phyloP scores from a whole-genome alignment of 345 rosid genomes.

The Eucalyptus pumila region DNA sequence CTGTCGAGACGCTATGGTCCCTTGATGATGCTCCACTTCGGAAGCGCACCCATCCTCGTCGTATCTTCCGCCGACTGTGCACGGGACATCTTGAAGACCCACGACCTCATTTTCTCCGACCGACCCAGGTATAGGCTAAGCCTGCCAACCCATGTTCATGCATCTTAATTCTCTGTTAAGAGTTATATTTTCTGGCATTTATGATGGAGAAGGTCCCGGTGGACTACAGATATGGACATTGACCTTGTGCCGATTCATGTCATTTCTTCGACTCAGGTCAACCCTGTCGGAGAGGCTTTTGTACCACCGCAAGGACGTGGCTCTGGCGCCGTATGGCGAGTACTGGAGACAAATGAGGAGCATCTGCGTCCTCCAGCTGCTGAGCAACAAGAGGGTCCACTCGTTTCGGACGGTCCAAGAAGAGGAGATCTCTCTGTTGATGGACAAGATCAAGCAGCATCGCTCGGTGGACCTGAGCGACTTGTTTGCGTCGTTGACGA shows the following conservation, averaged over 20 bases:
- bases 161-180: neutral
- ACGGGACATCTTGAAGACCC: constrained; percentile 36
- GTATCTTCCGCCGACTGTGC: constrained; percentile 46
- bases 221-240: neutral
- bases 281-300: constrained; percentile 4
- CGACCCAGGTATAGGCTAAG: constrained; percentile 12
- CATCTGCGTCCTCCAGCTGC: constrained; percentile 26
- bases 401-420: constrained; percentile 19
- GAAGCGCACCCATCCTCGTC: constrained; percentile 25
- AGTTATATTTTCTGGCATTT: neutral
- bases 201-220: neutral
- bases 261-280: neutral
- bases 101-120: constrained; percentile 34
- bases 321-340: constrained; percentile 43
- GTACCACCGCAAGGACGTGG: constrained; percentile 16
- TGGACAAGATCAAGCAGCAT: constrained; percentile 6
- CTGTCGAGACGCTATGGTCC: constrained; percentile 36
- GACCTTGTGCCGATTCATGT: neutral
- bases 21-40: constrained; percentile 45
- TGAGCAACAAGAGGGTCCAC: constrained; percentile 35
- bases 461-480: constrained; percentile 25
- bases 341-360: constrained; percentile 65
- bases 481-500: constrained; percentile 2
- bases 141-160: neutral
- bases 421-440: constrained; percentile 21